Base-by-base conservation (phyloP, 2,329 filamentous ascomycete genomes). In the Lecanicillium sp. region DNA sequence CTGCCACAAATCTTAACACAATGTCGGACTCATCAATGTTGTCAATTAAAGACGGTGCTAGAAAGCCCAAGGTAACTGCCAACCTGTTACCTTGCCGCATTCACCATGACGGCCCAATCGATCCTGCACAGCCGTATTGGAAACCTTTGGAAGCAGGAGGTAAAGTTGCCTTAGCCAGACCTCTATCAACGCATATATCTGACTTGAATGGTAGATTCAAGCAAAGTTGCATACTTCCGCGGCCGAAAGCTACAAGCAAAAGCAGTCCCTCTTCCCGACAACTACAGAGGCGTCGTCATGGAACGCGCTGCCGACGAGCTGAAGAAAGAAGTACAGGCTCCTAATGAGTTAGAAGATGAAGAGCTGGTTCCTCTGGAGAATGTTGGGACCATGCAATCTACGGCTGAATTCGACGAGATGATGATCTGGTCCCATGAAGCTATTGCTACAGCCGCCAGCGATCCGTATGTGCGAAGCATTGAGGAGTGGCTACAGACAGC, bases 401-500 rank as follows among this genome's bases (percentile, higher is more conserved):
- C 79, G 15, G 79, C 78, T 2, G 69, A 69, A 13, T 95, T 95
- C 54, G 77, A 87, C 6, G 70, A 83, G 39, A 57, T 95, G 36
- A 63, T 86, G 3, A 71, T 95, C n/a, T 96, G 89, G 89, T 80
- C 75, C 0, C 88, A 95, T 57, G 88, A 92, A 48, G 59, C 64
- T 1, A 50, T 75, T 35, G 78, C 78, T 5, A 78, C 82, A 43
- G 68, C 69, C 1, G 67, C 68, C 19, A 63, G 63, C 5, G 86
- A 95, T 59, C 67, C 73, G 2, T 92, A 87, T 55, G 67, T 85
- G 4, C 81, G 83, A 55, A 78, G 82, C 0, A 64, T 94, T 31
- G 73, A 81, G 48, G 88, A 95, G 59, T 95, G 88, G 87, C 67
- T 94, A 41, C 67, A 68, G 9, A 76, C 89, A 56, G 76, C 87